Conservation (phyloP, 148 eudicot genomes). For the Fagopyrum esculentum region DNA sequence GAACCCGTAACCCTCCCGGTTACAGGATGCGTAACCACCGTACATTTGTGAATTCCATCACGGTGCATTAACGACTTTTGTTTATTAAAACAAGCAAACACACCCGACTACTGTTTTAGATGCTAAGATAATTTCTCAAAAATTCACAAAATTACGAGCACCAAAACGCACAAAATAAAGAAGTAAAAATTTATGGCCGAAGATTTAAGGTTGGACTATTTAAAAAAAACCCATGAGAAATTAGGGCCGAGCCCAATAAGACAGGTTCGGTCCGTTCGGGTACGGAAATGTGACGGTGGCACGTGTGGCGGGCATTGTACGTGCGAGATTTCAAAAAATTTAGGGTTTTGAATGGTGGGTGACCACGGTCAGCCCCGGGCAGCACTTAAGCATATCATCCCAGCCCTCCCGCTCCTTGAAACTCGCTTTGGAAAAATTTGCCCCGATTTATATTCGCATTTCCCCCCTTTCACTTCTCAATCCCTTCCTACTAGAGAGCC, state of each 20-base stretch:
- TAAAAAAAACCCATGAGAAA: neutral
- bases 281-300: neutral
- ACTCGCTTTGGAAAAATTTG: neutral
- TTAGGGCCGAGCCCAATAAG: neutral
- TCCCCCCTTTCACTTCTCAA: neutral
- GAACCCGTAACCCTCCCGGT: no score
- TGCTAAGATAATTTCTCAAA: no score
- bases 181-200: no score
- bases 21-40: no score
- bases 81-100: no score
- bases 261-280: no score
- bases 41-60: no score
- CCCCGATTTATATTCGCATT: neutral
- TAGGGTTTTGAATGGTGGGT: conserved; percentile 1
- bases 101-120: no score
- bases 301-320: neutral
- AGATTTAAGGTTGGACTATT: no score
- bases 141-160: no score
- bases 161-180: no score
- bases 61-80: no score
- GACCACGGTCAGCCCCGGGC: conserved; percentile 12
- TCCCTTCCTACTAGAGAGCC: neutral
- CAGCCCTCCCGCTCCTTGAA: conserved; percentile 5
- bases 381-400: neutral
- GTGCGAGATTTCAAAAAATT: neutral